Base-by-base conservation (phyloP, 2,329 filamentous ascomycete genomes). In the Hypoxylon sp. region DNA sequence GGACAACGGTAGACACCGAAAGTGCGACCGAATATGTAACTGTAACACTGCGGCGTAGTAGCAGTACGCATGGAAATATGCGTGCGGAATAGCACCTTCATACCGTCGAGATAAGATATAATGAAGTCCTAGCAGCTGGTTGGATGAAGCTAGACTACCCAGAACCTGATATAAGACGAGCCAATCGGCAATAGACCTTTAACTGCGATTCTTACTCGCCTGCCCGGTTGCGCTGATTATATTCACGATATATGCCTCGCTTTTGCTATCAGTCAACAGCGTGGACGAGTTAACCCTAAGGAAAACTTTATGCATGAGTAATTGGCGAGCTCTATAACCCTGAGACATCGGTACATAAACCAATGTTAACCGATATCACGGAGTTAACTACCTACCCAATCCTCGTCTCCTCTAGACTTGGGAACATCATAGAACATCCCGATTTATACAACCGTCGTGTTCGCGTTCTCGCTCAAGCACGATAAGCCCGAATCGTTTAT, bases 21-120 rank as follows among this genome's bases (percentile, higher is more conserved):
- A 52, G 33, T 37, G 46, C 35, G 52, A 63, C 8, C 50, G 33
- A 47, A 3, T 39, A 19, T 37, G 35, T 3, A 44, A 44, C 17
- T 9, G 39, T 44, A 44, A 17, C 17, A 39, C 11, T 54, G 51
- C 22, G 33, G 8, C 17, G 51, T 54, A 46, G 26, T 54, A 46
- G 26, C 53, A 42, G 11, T 19, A 14, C 29, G n/a, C 29, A 35
- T 22, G 46, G 14, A 26, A n/a, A 50, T 29, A 33, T 50, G 47
- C 24, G 10, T 22, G 17, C 39, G 9, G 39, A 44, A 22, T n/a
- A 44, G 39, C 8, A 33, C 26, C 24, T 50, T 8, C 13, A 50
- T 31, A 3, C 1, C 8, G 17, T 11, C 22, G 5, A 44, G 39
- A 42, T 9, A 6, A n/a, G 14, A 3, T 17, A 42, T 17, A 9